phyloP scores from a whole-genome alignment of 2,329 filamentous ascomycete genomes.

The Penicillium sp. region DNA sequence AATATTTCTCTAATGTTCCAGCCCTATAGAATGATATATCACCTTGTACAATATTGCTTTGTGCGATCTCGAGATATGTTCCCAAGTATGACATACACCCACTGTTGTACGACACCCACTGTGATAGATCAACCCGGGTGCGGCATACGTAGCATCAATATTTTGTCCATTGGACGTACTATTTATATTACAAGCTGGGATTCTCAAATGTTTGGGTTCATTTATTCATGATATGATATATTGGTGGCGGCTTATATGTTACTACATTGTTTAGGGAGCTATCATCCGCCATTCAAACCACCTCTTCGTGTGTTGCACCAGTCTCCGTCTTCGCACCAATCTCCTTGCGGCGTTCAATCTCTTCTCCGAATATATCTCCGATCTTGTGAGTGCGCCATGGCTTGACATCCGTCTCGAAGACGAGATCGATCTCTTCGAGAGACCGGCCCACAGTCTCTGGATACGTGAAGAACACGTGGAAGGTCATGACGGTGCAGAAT shows the following conservation, averaged over 20 bases:
- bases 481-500: constrained; percentile 65
- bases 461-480: constrained; percentile 66
- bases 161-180: too few species aligned
- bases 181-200: too few species aligned
- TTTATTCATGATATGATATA: background rate
- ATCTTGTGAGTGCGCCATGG: constrained; percentile 31
- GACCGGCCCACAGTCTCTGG: constrained; percentile 69
- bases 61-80: background rate
- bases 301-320: constrained; percentile 17
- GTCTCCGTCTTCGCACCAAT: background rate
- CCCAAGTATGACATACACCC: background rate
- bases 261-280: background rate
- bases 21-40: background rate
- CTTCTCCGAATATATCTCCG: constrained; percentile 23
- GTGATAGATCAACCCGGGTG: background rate
- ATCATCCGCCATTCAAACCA: constrained; percentile 8
- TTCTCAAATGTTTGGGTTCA: background rate
- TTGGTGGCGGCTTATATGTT: background rate
- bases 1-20: background rate
- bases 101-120: background rate
- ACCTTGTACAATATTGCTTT: background rate
- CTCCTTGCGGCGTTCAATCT: constrained; percentile 22
- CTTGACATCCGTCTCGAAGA: constrained; percentile 52
- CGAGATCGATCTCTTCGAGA: constrained; percentile 71
- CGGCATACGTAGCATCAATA: background rate